Evolutionary conservation across 495 filamentous ascomycete genomes (phyloP), one percentile per base, ranked within the genome.

Genomic region (Aspergillus hancockii): DNA sequence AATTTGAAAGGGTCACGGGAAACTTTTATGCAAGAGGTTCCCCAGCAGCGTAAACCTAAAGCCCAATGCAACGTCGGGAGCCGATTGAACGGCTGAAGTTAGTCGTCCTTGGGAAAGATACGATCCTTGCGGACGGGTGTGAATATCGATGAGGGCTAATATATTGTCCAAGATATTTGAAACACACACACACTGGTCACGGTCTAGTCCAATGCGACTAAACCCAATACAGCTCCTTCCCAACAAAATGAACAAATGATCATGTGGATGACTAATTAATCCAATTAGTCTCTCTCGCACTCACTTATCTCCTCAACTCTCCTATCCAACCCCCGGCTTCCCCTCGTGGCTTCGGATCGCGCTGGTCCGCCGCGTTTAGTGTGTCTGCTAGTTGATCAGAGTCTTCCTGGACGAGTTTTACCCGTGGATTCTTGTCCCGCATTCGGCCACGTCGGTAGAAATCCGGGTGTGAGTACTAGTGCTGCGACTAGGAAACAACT

Each of bases 261-360:
- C 34, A 9, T 14, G 34, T 12, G 1, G 25, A 28, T 28, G 25
- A 28, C 25, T 3, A 7, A 3, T 28, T 28, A 28, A 28, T 28
- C 25, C 25, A 28, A 7, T 28, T 7, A 28, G 25, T 28, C 25
- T n/a, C 36, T 10, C 16, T 40, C 16, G 2, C 36, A n/a, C 36
- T n/a, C 2, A 4, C 36, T n/a, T 40, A n/a, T 40, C 36, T 10
- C 9, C 16, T 40, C 36, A 31, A 9, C 16, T 52, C 34, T 21
- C 50, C 50, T 52, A 52, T 52, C 50, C 38, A 36, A 4, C 16
- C 50, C 19, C 50, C 30, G 50, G 30, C 31, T 52, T 38, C 31
- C 30, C 14, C 10, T 28, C 34, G 31, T 22, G 8, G 7, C 41
- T 19, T 45, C 41, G 41, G 41, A 14, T 38, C 31, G 38, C 50